These are phyloP conservation scores for Trypethelium eluteriae DNA, from an alignment of 495 filamentous ascomycete species.

Conservation along the genomic window DNA sequence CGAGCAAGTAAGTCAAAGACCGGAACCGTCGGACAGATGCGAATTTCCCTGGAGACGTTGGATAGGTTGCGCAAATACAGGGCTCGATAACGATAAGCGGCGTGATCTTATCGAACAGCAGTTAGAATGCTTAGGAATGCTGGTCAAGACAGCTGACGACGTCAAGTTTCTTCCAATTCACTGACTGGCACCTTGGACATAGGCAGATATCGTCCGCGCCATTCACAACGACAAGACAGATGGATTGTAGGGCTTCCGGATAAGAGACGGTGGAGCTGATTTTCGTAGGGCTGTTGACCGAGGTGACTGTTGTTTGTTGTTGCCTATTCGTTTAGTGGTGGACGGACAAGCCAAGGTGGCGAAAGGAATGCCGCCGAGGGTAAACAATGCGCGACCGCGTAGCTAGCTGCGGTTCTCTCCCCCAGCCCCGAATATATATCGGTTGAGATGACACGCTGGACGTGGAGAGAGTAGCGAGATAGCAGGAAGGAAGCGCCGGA, in stretches of 20 bases:
- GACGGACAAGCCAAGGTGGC: conserved; percentile 4
- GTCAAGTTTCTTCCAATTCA: neutral
- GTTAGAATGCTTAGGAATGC: conserved; percentile 8
- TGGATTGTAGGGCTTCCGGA: neutral
- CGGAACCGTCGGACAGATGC: neutral
- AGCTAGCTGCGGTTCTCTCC: neutral
- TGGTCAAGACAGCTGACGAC: neutral
- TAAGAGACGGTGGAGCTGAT: neutral
- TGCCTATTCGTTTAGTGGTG: conserved; percentile 1
- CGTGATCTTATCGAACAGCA: neutral
- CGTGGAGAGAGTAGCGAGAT: neutral
- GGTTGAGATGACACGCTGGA: neutral
- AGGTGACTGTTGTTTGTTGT: conserved; percentile 11
- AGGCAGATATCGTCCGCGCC: neutral
- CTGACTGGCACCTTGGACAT: neutral
- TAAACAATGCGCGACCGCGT: conserved; percentile 9
- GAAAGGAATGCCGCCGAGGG: conserved; percentile 3
- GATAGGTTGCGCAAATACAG: neutral
- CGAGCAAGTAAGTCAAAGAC: neutral
- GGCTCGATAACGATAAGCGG: conserved; percentile 1
- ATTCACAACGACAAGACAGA: neutral
- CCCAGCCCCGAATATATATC: neutral
- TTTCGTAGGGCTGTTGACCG: neutral
- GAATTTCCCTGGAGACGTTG: neutral
- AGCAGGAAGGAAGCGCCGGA: neutral